Evolutionary conservation across 75 land plant genomes (phyloP).

Genomic region (Chamaecyparis obtusa): DNA sequence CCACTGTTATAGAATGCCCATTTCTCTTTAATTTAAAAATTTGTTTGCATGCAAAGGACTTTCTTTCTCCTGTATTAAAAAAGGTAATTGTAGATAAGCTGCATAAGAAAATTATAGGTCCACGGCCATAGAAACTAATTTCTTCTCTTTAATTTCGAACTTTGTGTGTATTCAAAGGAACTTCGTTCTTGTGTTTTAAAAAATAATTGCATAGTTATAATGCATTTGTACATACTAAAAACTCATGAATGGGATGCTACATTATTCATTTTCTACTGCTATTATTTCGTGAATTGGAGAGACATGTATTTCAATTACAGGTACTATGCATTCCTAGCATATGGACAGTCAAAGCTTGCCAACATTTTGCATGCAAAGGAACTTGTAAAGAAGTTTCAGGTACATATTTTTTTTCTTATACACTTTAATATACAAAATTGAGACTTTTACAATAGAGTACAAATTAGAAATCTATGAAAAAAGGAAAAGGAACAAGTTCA

Average conservation of each 20-base stretch:
- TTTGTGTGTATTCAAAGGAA: background rate
- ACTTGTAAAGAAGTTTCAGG: conserved; percentile 56
- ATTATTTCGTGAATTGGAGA: background rate
- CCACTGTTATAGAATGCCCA: background rate
- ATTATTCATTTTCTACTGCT: background rate
- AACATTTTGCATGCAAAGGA: conserved; percentile 69
- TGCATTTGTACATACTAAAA: background rate
- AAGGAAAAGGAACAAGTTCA: no score
- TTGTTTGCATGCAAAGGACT: background rate
- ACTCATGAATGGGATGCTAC: background rate
- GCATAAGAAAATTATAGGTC: no score
- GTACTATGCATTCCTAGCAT: conserved; percentile 33
- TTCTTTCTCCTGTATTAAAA: background rate
- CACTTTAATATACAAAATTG: background rate
- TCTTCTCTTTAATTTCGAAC: background rate
- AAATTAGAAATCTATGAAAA: background rate
- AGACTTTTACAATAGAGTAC: background rate
- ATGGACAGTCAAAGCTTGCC: conserved; percentile 78
- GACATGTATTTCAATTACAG: conserved; percentile 26
- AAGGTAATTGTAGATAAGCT: background rate
- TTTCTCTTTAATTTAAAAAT: background rate
- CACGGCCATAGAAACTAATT: background rate
- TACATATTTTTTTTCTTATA: background rate
- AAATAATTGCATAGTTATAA: background rate
- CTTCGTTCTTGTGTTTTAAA: background rate